Percentiles rank a stretch among this genome's conserved stretches.
phyloP scores from a whole-genome alignment of 169 alveolate genomes.

The Theileria orientalis region DNA sequence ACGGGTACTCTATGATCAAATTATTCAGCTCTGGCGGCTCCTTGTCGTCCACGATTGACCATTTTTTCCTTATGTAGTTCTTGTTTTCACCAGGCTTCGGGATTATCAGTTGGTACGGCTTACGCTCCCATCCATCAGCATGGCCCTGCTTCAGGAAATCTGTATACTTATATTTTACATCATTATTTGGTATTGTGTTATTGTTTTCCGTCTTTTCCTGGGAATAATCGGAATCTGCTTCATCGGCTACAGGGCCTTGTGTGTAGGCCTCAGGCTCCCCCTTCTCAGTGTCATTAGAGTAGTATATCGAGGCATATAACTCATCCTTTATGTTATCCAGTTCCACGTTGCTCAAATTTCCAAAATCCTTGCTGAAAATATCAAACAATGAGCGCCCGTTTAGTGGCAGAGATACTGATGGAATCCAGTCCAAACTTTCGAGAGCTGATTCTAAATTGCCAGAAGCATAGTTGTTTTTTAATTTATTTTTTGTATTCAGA shows the following conservation, averaged over 20 bases:
- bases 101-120: conserved; percentile 6
- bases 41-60: conserved; percentile 72
- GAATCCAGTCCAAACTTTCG: conserved; percentile 55
- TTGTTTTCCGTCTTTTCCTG: conserved; percentile 6
- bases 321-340: conserved; percentile 16
- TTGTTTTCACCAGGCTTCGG: conserved; percentile 59
- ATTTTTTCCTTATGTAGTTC: conserved; percentile 65
- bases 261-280: conserved; percentile 7
- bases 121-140: neutral
- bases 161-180: neutral
- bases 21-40: conserved; percentile 49
- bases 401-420: conserved; percentile 6
- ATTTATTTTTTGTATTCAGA: neutral
- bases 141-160: conserved; percentile 7
- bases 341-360: conserved; percentile 8
- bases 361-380: conserved; percentile 30
- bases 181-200: no score
- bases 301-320: conserved; percentile 12
- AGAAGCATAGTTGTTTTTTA: neutral
- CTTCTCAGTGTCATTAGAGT: conserved; percentile 20
- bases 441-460: conserved; percentile 35
- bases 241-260: neutral
- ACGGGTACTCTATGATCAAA: conserved; percentile 85
- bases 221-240: neutral
- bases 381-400: conserved; percentile 28